Base-by-base conservation (phyloP, 2,329 filamentous ascomycete species). In the Monosporascus sp. region DNA sequence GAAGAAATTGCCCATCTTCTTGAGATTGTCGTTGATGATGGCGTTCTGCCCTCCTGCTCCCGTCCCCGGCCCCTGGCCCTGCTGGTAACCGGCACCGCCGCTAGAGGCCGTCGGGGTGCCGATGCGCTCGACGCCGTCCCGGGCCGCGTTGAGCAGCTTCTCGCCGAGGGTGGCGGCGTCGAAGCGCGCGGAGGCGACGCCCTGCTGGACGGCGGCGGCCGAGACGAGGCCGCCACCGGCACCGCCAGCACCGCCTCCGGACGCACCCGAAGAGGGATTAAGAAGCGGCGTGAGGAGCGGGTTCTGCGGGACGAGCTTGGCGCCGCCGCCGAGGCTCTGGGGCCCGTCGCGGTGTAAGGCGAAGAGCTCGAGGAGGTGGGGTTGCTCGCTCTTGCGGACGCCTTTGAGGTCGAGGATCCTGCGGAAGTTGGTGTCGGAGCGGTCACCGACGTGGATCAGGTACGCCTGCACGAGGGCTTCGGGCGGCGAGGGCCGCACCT, bases 351-450 rank as follows among this genome's bases (percentile, higher is more conserved):
- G 85, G 66, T 96, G 89, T 50, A 86, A 78, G 44, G 72, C 72
- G 74, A 97, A 97, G 4, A 97, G 79, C 69, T 99, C 94, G 37
- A 96, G 74, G 2, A 97, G 84, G 57, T 90, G 84, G 3, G 81
- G 74, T 65, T 97, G 89, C 56, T 99, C 94, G 56, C 82, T 78
- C 66, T 91, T 93, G 57, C 87, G 83, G 55, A 99, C 87, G 47
- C 94, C 94, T 71, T 99, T 99, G 58, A 99, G 80, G 49, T 99
- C 94, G 46, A 99, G 84, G 55, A 99, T 88, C 74, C 97, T 97
- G 67, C 86, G 86, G 81, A 99, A 99, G 73, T 99, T 99, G 64
- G 84, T 82, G 68, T 97, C 94, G 58, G 88, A 96, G 52, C 89
- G 86, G 76, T 99, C 94, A 60, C 85, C 91, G 60, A 99, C 94